phyloP scores from a whole-genome alignment of 306 rosid species.

The Neltuma alba region DNA sequence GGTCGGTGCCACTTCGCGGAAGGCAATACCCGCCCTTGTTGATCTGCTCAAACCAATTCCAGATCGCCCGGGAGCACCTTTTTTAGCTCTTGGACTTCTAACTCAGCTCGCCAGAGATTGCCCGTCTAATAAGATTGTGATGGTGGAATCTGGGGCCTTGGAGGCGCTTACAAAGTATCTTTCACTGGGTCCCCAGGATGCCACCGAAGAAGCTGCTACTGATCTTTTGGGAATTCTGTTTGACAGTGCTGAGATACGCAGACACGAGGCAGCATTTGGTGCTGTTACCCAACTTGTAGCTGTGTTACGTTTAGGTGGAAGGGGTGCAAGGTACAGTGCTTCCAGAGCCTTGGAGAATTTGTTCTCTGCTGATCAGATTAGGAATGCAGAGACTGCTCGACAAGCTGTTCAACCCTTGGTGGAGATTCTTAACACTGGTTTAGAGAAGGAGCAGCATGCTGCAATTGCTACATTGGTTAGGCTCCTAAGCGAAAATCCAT shows the following conservation, averaged over 20 bases:
- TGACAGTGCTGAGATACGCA: slow-evolving; percentile 94
- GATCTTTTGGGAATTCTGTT: slow-evolving; percentile 91
- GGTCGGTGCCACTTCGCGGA: slow-evolving; percentile 92
- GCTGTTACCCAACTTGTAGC: slow-evolving; percentile 99
- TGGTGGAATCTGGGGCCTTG: slow-evolving; percentile 97
- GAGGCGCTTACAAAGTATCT: slow-evolving; percentile 96
- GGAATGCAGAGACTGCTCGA: slow-evolving; percentile 91
- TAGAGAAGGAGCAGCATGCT: slow-evolving; percentile 98
- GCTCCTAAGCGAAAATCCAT: slow-evolving; percentile 94
- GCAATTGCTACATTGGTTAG: slow-evolving; percentile 95
- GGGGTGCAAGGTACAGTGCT: slow-evolving; percentile 94
- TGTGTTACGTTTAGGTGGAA: slow-evolving; percentile 96
- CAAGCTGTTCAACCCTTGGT: slow-evolving; percentile 98
- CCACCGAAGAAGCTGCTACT: slow-evolving; percentile 98
- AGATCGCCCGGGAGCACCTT: slow-evolving; percentile 99
- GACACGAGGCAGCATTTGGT: slow-evolving; percentile 88
- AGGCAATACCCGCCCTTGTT: slow-evolving; percentile 95
- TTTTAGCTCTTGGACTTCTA: slow-evolving; percentile 87
- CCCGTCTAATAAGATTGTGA: slow-evolving; percentile 83
- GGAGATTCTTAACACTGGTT: slow-evolving; percentile 95
- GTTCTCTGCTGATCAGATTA: slow-evolving; percentile 94
- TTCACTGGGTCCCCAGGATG: slow-evolving; percentile 95
- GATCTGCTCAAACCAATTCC: slow-evolving; percentile 99
- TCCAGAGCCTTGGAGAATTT: slow-evolving; percentile 97
- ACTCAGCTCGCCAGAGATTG: slow-evolving; percentile 90